Evolutionary conservation across 768 basidiomycete genomes (phyloP).

Genomic region (Termitomyces sp.): DNA sequence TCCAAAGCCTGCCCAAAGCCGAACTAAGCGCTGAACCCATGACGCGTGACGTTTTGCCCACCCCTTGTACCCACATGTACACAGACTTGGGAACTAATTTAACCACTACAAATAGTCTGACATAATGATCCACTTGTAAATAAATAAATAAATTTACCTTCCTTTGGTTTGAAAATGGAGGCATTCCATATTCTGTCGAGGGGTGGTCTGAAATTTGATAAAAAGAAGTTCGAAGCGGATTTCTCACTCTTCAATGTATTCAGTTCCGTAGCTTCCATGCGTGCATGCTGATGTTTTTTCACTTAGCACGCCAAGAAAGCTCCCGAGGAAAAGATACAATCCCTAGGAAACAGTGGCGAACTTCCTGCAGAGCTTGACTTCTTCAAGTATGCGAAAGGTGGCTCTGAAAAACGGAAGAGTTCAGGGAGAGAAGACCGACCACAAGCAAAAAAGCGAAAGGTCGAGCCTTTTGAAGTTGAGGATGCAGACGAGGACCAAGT

Average conservation of each 20-base stretch:
- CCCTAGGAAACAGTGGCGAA: slow-evolving; percentile 29
- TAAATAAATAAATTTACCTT: too few species aligned
- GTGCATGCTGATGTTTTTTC: slow-evolving; percentile 2
- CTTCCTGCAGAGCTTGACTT: slow-evolving; percentile 84
- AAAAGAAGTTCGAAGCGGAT: slow-evolving; percentile 64
- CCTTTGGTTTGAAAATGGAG: slow-evolving; percentile 58
- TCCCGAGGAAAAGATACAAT: slow-evolving; percentile 11
- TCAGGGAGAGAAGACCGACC: slow-evolving; percentile 12
- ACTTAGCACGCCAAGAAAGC: slow-evolving; percentile 14
- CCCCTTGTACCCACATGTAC: too few species aligned
- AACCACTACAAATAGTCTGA: not conserved
- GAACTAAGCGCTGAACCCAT: too few species aligned
- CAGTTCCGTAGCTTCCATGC: not conserved
- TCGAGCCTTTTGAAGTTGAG: slow-evolving; percentile 15
- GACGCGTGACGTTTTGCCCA: too few species aligned
- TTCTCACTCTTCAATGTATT: slow-evolving; percentile 65
- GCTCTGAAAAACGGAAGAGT: slow-evolving; percentile 47
- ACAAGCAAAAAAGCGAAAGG: slow-evolving; percentile 29
- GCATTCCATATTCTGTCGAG: slow-evolving; percentile 87
- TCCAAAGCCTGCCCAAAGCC: too few species aligned
- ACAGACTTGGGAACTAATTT: too few species aligned
- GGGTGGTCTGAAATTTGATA: slow-evolving; percentile 81
- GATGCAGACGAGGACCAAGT: slow-evolving; percentile 18
- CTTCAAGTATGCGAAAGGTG: slow-evolving; percentile 77
- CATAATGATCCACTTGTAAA: not conserved